phyloP scores from a whole-genome alignment of 1,284 basidiomycete genomes.

The Pisolithus thermaeus region DNA sequence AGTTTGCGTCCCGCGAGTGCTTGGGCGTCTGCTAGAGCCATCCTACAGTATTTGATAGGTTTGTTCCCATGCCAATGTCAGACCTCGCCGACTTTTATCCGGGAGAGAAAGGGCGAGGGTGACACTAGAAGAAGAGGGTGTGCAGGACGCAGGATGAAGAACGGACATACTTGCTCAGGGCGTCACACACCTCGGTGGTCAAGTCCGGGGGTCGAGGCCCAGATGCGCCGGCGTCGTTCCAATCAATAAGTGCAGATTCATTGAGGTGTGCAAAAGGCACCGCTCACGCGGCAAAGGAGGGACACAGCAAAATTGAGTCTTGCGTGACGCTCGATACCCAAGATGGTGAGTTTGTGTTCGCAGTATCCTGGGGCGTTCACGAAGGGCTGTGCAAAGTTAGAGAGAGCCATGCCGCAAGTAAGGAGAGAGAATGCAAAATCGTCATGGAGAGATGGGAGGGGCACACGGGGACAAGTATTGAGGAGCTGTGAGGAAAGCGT shows the following conservation, averaged over 20 bases:
- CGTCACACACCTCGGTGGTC: constrained; percentile 67
- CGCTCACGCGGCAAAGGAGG: constrained; percentile 78
- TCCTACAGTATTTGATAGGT: constrained; percentile 37
- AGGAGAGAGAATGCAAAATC: constrained; percentile 84
- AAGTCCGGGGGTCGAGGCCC: constrained; percentile 64
- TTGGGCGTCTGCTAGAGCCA: constrained; percentile 90
- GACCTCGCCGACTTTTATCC: constrained; percentile 1
- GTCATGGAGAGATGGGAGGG: constrained; percentile 62
- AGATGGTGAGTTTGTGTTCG: constrained; percentile 66
- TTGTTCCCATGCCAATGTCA: background rate
- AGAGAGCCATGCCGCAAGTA: constrained; percentile 78
- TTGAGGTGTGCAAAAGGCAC: constrained; percentile 74
- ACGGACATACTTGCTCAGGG: constrained; percentile 70
- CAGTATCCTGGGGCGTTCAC: constrained; percentile 72
- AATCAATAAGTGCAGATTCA: constrained; percentile 63
- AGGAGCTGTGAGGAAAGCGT: constrained; percentile 70
- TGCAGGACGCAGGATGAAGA: background rate
- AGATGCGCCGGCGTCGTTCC: constrained; percentile 42
- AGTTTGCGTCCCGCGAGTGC: constrained; percentile 88
- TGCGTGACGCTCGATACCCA: constrained; percentile 65
- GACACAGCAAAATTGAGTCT: constrained; percentile 73
- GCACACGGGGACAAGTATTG: constrained; percentile 57
- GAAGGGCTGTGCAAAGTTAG: constrained; percentile 74
- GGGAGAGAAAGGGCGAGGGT: constrained; percentile 2
- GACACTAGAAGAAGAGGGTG: background rate